Base-by-base conservation (phyloP, 75 land plant genomes). In the Pinus tabuliformis region DNA sequence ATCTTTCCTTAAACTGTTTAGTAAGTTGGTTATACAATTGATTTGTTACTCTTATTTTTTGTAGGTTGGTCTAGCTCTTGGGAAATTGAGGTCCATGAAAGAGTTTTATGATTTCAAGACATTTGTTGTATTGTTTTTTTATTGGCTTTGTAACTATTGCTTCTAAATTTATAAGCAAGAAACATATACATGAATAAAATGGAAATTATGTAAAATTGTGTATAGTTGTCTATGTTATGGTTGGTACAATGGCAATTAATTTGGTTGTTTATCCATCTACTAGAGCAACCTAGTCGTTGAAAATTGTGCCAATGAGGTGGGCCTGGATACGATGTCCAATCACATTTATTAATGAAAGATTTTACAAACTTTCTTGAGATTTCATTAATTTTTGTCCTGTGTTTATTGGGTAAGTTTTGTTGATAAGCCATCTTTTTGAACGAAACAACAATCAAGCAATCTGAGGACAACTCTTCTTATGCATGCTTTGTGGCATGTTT, bases 61-160 rank as follows among this genome's bases (percentile, higher is more conserved):
- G 76, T 82, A 93, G 97, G 97, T 96, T 79, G 99, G 99, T 57
- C 73, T 90, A 52, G 91, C 97, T 12, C 77, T 96, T 45, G 94
- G 96, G 59, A 90, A 91, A n/a, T 74, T 96, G 72, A 83, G 81
- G n/a, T 91, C 94, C 3, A 70, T 96, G 37, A 82, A 82, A 22
- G 92, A 93, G 56, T 85, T 96, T 9, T 96, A 96, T 78, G 97
- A 96, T 70, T 73, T 87, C 56, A 84, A 93, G 70, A 85, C 99
- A 59, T 70, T 96, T 15, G 91, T 89, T 11, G 83, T 86, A 54
- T 79, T 96, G 28, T n/a, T 96, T 93, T 77, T 77, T 93, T n/a
- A 93, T 96, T 56, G 96, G 96, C 26, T 74, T 93, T 42, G 80
- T 95, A 28, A 82, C 90, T 5, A 79, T 95, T 37, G 87, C 95